Conservation (phyloP, 495 filamentous ascomycete species). For the Pseudotulostoma volvatum region DNA sequence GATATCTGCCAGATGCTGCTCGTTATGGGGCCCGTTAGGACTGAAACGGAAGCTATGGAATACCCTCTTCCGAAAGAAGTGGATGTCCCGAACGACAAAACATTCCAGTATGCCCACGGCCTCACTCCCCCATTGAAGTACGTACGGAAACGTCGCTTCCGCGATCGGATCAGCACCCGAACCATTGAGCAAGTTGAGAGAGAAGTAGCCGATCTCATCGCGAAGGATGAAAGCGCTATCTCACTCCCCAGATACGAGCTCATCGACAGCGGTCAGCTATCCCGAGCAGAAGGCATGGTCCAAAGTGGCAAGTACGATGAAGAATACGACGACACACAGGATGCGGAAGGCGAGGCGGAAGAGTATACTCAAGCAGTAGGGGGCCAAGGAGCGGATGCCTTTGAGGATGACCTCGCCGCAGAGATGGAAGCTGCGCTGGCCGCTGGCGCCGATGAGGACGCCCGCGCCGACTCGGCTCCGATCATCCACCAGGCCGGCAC, state of each 20-base stretch:
- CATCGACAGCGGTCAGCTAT: constrained; percentile 41
- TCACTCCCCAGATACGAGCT: constrained; percentile 42
- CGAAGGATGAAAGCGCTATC: constrained; percentile 44
- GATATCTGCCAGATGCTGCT: constrained; percentile 94
- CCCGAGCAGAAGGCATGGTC: constrained; percentile 31
- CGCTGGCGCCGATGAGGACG: constrained; percentile 32
- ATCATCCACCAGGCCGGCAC: constrained; percentile 11
- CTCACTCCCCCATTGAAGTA: constrained; percentile 82
- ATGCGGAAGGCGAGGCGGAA: constrained; percentile 40
- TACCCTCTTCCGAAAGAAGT: constrained; percentile 49
- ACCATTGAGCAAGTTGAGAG: constrained; percentile 81
- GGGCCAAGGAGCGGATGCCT: constrained; percentile 26
- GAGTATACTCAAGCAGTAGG: constrained; percentile 31
- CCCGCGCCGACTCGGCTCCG: constrained; percentile 6
- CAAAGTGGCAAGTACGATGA: constrained; percentile 30
- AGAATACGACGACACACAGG: constrained; percentile 28
- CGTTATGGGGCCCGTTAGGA: constrained; percentile 52
- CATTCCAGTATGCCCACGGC: constrained; percentile 75
- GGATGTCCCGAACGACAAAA: constrained; percentile 37
- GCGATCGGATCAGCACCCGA: constrained; percentile 56
- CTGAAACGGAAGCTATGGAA: constrained; percentile 56
- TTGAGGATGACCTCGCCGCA: constrained; percentile 39
- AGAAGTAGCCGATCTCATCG: constrained; percentile 60
- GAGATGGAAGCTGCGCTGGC: constrained; percentile 40
- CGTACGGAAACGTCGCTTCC: constrained; percentile 70